Percentiles rank a stretch among this genome's conserved stretches.
Evolutionary conservation across 1,284 basidiomycete genomes (phyloP).

Genomic region (Sporisorium scitamineum): DNA sequence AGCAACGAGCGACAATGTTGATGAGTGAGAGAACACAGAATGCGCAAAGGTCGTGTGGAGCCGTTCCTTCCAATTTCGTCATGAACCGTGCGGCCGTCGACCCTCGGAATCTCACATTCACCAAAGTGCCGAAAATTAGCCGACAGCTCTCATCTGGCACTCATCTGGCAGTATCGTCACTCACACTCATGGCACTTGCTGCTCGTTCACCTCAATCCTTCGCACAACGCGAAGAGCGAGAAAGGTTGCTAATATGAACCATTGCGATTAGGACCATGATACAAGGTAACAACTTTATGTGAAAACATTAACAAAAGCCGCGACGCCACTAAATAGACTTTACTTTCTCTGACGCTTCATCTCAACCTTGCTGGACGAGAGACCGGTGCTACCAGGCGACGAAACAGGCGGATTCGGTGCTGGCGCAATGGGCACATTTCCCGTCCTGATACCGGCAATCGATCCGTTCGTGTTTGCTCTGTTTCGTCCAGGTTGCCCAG

Average conservation of each 20-base stretch:
- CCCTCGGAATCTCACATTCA: too few relatives aligned
- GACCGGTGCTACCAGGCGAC: conserved; percentile 38
- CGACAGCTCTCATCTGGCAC: too few relatives aligned
- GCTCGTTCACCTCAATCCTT: neutral
- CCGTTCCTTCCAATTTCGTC: neutral
- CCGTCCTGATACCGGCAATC: conserved; percentile 42
- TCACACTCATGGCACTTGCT: neutral
- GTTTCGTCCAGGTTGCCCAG: neutral
- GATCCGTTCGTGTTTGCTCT: conserved; percentile 37
- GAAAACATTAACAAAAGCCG: neutral
- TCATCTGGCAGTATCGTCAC: too few relatives aligned
- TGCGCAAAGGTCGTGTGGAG: conserved; percentile 2
- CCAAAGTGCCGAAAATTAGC: too few relatives aligned
- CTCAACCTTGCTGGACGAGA: conserved; percentile 35
- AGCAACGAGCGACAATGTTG: neutral
- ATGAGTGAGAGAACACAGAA: neutral
- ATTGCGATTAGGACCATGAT: neutral
- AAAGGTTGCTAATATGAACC: neutral
- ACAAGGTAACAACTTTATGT: neutral
- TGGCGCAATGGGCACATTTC: conserved; percentile 50
- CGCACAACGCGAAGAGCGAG: too few relatives aligned
- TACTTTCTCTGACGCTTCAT: conserved; percentile 52
- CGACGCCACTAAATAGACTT: neutral
- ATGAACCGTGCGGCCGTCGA: conserved; percentile 6
- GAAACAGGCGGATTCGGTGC: conserved; percentile 48